Conservation (phyloP, 2,329 filamentous ascomycete species). For the Incumbomyces delicatus region DNA sequence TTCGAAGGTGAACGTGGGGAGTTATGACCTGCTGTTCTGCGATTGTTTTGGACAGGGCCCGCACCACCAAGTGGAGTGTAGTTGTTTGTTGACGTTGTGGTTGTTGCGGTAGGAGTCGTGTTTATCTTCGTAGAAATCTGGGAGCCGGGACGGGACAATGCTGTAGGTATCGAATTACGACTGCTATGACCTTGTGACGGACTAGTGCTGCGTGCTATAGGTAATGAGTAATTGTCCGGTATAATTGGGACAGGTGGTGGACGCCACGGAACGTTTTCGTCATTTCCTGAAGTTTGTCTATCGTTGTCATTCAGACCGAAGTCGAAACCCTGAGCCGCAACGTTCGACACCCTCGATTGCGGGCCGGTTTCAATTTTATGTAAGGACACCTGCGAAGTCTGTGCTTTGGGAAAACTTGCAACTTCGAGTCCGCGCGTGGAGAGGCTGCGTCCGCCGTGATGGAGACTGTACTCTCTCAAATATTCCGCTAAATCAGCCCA, state of each 20-base stretch:
- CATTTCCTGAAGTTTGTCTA: not conserved
- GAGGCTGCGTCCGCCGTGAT: conserved; percentile 62
- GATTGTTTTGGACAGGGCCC: conserved; percentile 33
- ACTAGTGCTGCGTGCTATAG: conserved; percentile 7
- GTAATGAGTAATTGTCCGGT: conserved; percentile 9
- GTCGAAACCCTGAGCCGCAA: conserved; percentile 8
- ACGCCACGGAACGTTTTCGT: conserved; percentile 7
- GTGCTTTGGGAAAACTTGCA: conserved; percentile 35
- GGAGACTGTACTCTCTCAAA: conserved; percentile 80
- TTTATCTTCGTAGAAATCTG: conserved; percentile 14
- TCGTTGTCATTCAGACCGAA: not conserved
- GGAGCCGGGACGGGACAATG: conserved; percentile 4
- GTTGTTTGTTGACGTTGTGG: conserved; percentile 10
- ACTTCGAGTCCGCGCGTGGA: conserved; percentile 49
- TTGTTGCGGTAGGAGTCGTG: conserved; percentile 12
- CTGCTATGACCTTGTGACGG: not conserved
- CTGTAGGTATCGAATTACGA: not conserved
- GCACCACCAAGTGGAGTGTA: conserved; percentile 36
- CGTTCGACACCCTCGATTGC: conserved; percentile 1
- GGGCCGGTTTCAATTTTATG: not conserved
- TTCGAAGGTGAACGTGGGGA: conserved; percentile 30
- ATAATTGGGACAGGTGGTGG: conserved; percentile 18
- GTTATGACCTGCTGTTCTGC: conserved; percentile 31
- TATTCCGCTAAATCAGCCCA: conserved; percentile 97
- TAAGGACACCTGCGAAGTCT: conserved; percentile 6